Percentiles rank a stretch among this genome's conserved stretches.
Evolutionary conservation across 306 rosid species (phyloP).

Genomic region (Echinosophora koreensis): DNA sequence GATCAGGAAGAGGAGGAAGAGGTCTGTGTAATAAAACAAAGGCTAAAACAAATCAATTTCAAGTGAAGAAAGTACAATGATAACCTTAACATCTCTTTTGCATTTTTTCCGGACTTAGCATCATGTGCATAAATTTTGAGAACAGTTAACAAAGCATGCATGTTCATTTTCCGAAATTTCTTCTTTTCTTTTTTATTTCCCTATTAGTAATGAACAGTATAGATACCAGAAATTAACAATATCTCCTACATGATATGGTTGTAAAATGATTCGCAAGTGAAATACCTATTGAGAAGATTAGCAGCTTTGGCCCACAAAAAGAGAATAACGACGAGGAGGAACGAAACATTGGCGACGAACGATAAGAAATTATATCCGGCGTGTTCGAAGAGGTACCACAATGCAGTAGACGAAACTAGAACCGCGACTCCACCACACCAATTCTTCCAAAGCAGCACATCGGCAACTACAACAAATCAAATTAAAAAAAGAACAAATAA

Average conservation of each 20-base stretch:
- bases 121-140: neutral
- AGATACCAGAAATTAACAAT: constrained; percentile 1
- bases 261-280: neutral
- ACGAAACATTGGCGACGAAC: constrained; percentile 84
- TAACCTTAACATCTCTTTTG: neutral
- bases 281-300: constrained; percentile 89
- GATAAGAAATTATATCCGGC: constrained; percentile 88
- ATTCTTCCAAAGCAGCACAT: constrained; percentile 90
- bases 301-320: constrained; percentile 98
- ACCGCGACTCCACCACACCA: constrained; percentile 70
- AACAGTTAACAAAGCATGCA: constrained; percentile 26
- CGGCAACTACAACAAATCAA: constrained; percentile 71
- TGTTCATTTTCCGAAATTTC: neutral
- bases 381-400: constrained; percentile 87
- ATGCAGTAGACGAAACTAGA: constrained; percentile 65
- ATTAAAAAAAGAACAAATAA: neutral
- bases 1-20: constrained; percentile 93
- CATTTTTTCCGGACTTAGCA: neutral
- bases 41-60: constrained; percentile 21
- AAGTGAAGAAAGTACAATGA: constrained; percentile 9
- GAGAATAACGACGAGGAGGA: constrained; percentile 86
- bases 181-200: neutral
- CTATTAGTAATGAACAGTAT: neutral
- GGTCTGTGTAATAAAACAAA: constrained; percentile 74
- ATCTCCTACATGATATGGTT: neutral